Base-by-base conservation (phyloP, 768 basidiomycete genomes). In the Mycena vulgaris region DNA sequence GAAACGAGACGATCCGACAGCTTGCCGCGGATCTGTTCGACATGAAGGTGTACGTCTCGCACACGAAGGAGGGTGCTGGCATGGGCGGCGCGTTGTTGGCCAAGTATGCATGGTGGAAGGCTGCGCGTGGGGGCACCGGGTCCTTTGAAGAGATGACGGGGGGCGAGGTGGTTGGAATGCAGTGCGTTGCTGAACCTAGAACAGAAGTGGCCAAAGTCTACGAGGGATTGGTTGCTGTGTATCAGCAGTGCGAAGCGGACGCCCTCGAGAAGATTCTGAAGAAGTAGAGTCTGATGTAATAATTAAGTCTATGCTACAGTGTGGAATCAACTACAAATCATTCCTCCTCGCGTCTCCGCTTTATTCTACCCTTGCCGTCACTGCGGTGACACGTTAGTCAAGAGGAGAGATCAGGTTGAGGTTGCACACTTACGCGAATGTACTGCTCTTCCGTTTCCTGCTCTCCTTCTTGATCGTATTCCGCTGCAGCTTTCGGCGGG, bases 401-500 rank as follows among this genome's bases (percentile, higher is more conserved):
- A 51, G 5, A 47, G 30, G 30, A 16, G 9, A 55, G 35, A 55
- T 68, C 11, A 64, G 42, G 28, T 33, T 23, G 23, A 49, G 45
- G n/a, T 9, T n/a, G 19, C 6, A 40, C 11, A 86, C 93, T 82
- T 75, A 92, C 92, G 86, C 84, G 76, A 89, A 91, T 28, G 79
- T 76, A 30, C 84, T 79, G 51, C 85, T 87, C 80, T 95, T 96
- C 75, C 95, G 83, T 79, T 97, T 97, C 77, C 91, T 86, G 72
- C 93, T 93, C 74, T 94, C 95, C 80, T 95, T 96, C 84, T 97
- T 97, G 74, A 88, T 84, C 13, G 79, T 80, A 70, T 95, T 94
- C 71, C 90, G 82, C 72, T 92, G 91, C 64, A 89, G 76, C 79
- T 93, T 95, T 66, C 94, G 83, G 78, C 88, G 92, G 19, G 94